These are phyloP conservation scores for Vicia faba DNA, from an alignment of 306 rosid species.

Conservation along the genomic window DNA sequence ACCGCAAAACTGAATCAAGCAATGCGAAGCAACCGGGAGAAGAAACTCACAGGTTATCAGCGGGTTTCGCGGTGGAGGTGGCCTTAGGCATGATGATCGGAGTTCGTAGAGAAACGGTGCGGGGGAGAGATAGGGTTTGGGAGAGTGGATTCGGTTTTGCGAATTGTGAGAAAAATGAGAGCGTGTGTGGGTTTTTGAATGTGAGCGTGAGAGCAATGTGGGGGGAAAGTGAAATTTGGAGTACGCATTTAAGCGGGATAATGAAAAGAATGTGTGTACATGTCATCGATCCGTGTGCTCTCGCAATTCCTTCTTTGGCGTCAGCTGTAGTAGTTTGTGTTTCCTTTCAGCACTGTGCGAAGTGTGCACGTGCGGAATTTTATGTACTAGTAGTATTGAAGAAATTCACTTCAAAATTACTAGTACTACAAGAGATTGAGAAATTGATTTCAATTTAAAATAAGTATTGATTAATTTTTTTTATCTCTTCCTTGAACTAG, in stretches of 20 bases:
- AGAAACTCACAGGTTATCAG: slow-evolving; percentile 53
- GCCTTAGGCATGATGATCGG: slow-evolving; percentile 63
- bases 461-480: too few relatives aligned
- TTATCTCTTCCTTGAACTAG: too few relatives aligned
- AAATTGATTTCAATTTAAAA: too few relatives aligned
- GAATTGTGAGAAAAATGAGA: neutral
- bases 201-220: slow-evolving; percentile 39
- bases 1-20: neutral
- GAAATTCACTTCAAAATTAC: too few relatives aligned
- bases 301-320: too few relatives aligned
- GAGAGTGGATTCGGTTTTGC: neutral
- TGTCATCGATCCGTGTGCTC: slow-evolving; percentile 60
- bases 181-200: slow-evolving; percentile 30
- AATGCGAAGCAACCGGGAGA: neutral
- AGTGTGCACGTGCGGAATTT: neutral
- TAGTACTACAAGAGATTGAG: too few relatives aligned
- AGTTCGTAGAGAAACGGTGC: neutral
- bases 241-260: slow-evolving; percentile 86
- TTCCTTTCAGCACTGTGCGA: too few relatives aligned
- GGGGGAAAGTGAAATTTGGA: slow-evolving; percentile 43
- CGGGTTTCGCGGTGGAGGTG: slow-evolving; percentile 41
- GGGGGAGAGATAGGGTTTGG: slow-evolving; percentile 10
- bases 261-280: slow-evolving; percentile 41
- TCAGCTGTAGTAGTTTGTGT: too few relatives aligned
- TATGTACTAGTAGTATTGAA: too few relatives aligned